Conservation (phyloP, 345 rosid species). For the Linum usitatissimum region DNA sequence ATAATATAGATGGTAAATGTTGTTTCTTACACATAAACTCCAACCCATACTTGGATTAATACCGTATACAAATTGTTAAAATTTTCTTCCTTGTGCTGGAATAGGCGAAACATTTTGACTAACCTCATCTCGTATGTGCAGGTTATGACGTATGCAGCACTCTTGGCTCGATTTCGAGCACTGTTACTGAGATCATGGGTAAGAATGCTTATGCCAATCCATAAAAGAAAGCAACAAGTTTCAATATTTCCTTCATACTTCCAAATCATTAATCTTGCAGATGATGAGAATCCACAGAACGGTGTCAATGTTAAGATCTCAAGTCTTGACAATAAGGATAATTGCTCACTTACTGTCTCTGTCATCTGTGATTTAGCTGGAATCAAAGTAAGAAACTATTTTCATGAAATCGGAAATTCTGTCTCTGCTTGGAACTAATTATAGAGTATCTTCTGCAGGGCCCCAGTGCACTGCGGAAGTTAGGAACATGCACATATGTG, state of each 20-base stretch:
- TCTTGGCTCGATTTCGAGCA: slow-evolving; percentile 50
- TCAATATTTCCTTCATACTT: not conserved
- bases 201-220: slow-evolving; percentile 13
- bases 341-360: slow-evolving; percentile 78
- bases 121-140: slow-evolving; percentile 26
- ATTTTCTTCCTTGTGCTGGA: not conserved
- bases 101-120: slow-evolving; percentile 1
- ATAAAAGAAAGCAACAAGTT: not conserved
- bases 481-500: slow-evolving; percentile 63
- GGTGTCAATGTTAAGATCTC: slow-evolving; percentile 79
- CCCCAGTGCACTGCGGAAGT: slow-evolving; percentile 47
- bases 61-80: not conserved
- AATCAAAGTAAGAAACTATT: slow-evolving; percentile 43
- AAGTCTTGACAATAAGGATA: slow-evolving; percentile 20
- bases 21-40: slow-evolving; percentile 6
- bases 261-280: slow-evolving; percentile 27
- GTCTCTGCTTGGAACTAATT: slow-evolving; percentile 10
- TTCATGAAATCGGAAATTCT: slow-evolving; percentile 11
- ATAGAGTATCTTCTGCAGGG: slow-evolving; percentile 39
- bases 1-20: slow-evolving; percentile 45
- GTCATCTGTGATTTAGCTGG: slow-evolving; percentile 58
- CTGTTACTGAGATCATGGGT: slow-evolving; percentile 47
- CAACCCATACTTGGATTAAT: too few relatives aligned
- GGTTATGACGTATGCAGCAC: slow-evolving; percentile 80
- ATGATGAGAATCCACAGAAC: slow-evolving; percentile 55